Base-by-base conservation (phyloP, 495 filamentous ascomycete genomes). In the Penicillium mononematosum region DNA sequence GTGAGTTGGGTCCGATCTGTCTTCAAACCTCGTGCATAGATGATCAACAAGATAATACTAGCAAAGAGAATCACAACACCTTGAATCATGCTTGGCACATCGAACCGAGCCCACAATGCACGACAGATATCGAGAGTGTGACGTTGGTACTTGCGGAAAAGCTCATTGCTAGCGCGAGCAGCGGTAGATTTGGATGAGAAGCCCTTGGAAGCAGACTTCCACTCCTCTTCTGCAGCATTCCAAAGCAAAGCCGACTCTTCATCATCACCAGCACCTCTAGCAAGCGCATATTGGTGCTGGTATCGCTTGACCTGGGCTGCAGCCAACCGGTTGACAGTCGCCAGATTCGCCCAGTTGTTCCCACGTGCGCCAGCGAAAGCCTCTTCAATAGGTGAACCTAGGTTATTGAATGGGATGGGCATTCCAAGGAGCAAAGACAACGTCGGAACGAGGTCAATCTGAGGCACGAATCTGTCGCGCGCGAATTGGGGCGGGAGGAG, bases 391-490 rank as follows among this genome's bases (percentile, higher is more conserved):
- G 94, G 94, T 4, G 85, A 82, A 12, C 94, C 94, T n/a, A 98
- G 83, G 71, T 96, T 98, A 66, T 98, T 98, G 76, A 91, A 98
- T 0, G 94, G 94, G 61, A 98, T 91, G 5, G 94, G 94, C 65
- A 96, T 79, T 25, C 94, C 94, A 8, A 98, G 77, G 24, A 98
- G 78, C 45, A 98, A 72, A 4, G 93, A 85, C 55, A 98, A 65
- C 0, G 94, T 98, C 7, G 94, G 92, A 5, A 98, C 95, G 22
- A 98, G 80, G 67, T 98, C 94, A 62, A 98, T 98, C 69, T 98
- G 95, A 45, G 88, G 87, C n/a, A 96, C 85, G 20, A 88, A 86
- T 14, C 92, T 83, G 38, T 86, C 85, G 59, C 89, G 90, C 12
- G 91, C 91, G 16, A 81, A 87, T 36, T 77, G 75, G 1, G 92